These are phyloP conservation scores for Arachis monticola DNA, from an alignment of 331 rosid species.

Conservation along the genomic window DNA sequence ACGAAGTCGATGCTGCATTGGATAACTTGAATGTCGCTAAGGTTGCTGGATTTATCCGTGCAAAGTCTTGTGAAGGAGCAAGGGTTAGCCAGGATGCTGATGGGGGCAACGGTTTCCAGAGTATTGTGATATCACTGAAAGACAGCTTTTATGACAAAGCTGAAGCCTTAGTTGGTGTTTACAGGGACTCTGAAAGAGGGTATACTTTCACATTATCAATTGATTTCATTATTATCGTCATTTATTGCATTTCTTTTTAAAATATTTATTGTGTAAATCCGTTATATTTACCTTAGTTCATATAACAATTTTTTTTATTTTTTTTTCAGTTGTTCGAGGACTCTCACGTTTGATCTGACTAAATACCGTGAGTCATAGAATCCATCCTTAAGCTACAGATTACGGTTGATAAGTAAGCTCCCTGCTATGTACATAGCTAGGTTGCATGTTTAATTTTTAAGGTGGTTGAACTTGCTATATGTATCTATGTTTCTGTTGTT, in stretches of 20 bases:
- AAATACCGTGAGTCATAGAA: slow-evolving; percentile 72
- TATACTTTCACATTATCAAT: slow-evolving; percentile 37
- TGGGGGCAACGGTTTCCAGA: slow-evolving; percentile 85
- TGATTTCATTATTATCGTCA: not conserved
- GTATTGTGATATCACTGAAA: slow-evolving; percentile 94
- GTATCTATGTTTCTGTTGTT: not conserved
- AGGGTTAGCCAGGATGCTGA: slow-evolving; percentile 73
- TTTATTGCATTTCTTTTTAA: slow-evolving; percentile 1
- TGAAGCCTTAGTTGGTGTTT: slow-evolving; percentile 93
- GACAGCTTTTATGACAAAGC: slow-evolving; percentile 98
- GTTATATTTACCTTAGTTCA: slow-evolving; percentile 19
- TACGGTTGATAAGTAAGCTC: slow-evolving; percentile 25
- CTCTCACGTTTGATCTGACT: slow-evolving; percentile 88
- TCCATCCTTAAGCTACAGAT: slow-evolving; percentile 7
- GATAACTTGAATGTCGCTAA: slow-evolving; percentile 97
- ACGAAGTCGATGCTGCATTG: slow-evolving; percentile 98
- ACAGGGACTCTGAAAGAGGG: slow-evolving; percentile 87
- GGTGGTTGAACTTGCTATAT: slow-evolving; percentile 12
- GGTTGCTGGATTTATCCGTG: slow-evolving; percentile 98
- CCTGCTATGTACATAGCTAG: slow-evolving; percentile 45
- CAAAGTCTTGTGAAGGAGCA: slow-evolving; percentile 88
- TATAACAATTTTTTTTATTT: slow-evolving; percentile 8
- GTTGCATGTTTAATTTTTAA: slow-evolving; percentile 15
- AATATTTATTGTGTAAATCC: slow-evolving; percentile 25
- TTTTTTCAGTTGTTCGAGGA: slow-evolving; percentile 85